Percentiles rank a stretch among this genome's conserved stretches.
phyloP scores from a whole-genome alignment of 768 basidiomycete species.

The Gyrodon lividus region DNA sequence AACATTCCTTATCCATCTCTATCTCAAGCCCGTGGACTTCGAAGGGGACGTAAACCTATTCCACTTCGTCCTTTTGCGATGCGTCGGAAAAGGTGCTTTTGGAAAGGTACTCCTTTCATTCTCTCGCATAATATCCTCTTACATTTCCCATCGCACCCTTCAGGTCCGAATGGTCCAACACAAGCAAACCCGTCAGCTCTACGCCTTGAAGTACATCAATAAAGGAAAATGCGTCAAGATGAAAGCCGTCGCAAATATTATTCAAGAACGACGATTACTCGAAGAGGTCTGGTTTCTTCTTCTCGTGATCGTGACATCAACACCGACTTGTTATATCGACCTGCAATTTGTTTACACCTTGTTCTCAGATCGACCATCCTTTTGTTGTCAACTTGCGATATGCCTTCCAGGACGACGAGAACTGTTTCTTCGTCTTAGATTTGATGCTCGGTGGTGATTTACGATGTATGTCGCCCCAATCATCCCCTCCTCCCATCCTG shows the following conservation, averaged over 20 bases:
- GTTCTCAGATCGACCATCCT: constrained; percentile 84
- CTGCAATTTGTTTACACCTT: constrained; percentile 12
- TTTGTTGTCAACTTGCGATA: constrained; percentile 94
- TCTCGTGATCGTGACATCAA: constrained; percentile 3
- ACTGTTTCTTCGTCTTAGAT: constrained; percentile 97
- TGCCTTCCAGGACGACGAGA: constrained; percentile 97
- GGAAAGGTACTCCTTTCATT: constrained; percentile 70
- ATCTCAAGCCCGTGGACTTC: constrained; percentile 82
- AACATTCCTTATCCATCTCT: background rate
- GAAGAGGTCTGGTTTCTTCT: constrained; percentile 80
- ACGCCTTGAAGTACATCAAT: constrained; percentile 99
- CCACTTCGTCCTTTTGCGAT: constrained; percentile 91
- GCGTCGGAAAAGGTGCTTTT: constrained; percentile 98
- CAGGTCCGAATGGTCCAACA: constrained; percentile 99
- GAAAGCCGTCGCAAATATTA: constrained; percentile 96
- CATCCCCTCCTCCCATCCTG: background rate
- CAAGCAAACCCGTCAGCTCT: constrained; percentile 95
- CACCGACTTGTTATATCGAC: background rate
- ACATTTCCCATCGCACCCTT: constrained; percentile 4
- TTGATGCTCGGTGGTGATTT: constrained; percentile 96
- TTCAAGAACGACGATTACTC: constrained; percentile 90
- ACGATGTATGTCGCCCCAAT: constrained; percentile 59
- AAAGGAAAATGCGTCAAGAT: constrained; percentile 97
- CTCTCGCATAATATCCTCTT: constrained; percentile 13
- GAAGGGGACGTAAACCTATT: constrained; percentile 95